Base-by-base conservation (phyloP, 495 filamentous ascomycete genomes). In the Cercophora sp. region DNA sequence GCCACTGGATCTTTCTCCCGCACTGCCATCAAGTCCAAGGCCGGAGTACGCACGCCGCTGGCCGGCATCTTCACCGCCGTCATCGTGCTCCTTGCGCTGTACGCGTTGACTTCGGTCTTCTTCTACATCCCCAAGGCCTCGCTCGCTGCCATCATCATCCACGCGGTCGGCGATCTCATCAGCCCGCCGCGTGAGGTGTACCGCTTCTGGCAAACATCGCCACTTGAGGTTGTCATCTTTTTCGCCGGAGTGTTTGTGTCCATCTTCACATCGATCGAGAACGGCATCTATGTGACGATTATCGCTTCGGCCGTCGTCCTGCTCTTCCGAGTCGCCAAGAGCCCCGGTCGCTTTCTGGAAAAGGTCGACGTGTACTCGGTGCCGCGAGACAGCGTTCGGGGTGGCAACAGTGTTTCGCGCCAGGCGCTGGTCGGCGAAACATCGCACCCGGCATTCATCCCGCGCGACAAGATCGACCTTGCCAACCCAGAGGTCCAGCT, bases 1-100 rank as follows among this genome's bases (percentile, higher is more conserved):
- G 72, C 75, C 10, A 80, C 77, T 8, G 77, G 75, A 8, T 80
- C 77, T 9, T 80, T 80, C 64, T 70, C 73, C 37, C 64, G 77
- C 19, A 70, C 74, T 26, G 67, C 77, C 52, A 74, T 79, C 64
- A 67, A 79, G 64, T 55, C 77, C 46, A 73, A 79, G 57, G 67
- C 67, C 18, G 71, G 77, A 15, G 77, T 79, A 2, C 71, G 76
- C 27, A 80, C 77, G 16, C 77, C 77, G 1, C 69, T 78, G 4
- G 75, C 77, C 8, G 76, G 77, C 20, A 67, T 79, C 16, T 69
- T 79, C 41, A 80, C 75, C 10, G 77, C 75, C 25, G 60, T 79
- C 8, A 61, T 80, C 22, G 75, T 80, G 26, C 65, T 80, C 3
- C 65, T 80, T 15, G 77, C 77, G 4, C 56, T 80, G 4, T 80